Evolutionary conservation across 495 filamentous ascomycete species (phyloP).

Genomic region (Daldinia caldariorum): DNA sequence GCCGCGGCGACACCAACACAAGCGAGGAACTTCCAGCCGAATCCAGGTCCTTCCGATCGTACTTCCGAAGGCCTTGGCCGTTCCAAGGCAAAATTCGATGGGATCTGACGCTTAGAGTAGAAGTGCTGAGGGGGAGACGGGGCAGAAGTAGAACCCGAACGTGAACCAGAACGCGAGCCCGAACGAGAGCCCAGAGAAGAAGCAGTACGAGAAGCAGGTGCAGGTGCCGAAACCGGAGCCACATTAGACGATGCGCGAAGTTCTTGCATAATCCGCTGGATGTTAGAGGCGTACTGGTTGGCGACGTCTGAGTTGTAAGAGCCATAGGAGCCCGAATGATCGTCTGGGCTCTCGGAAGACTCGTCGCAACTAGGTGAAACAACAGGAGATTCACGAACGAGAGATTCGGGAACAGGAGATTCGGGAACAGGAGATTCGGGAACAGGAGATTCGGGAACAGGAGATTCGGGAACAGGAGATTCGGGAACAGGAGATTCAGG

Average conservation of each 20-base stretch:
- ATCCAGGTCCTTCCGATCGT: neutral
- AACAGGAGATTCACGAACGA: too few relatives aligned
- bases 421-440: too few relatives aligned
- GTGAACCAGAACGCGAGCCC: neutral
- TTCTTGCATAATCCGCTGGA: constrained; percentile 1
- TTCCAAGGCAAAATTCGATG: constrained; percentile 23
- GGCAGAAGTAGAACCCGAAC: neutral
- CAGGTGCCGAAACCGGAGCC: neutral
- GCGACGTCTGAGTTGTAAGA: constrained; percentile 4
- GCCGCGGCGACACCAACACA: constrained; percentile 37
- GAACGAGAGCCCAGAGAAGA: neutral
- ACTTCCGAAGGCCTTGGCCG: constrained; percentile 14
- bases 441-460: too few relatives aligned
- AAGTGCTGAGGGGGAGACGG: constrained; percentile 16
- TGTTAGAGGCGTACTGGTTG: neutral
- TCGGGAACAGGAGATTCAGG: too few relatives aligned
- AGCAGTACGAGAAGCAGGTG: neutral
- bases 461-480: too few relatives aligned
- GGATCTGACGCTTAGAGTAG: constrained; percentile 21
- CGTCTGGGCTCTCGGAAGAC: neutral
- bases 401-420: too few relatives aligned
- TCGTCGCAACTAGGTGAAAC: too few relatives aligned
- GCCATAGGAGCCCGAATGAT: neutral
- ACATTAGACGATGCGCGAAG: neutral
- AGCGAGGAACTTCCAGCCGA: constrained; percentile 40